Evolutionary conservation across 768 basidiomycete genomes (phyloP).

Genomic region (Nidularia pulvinata): DNA sequence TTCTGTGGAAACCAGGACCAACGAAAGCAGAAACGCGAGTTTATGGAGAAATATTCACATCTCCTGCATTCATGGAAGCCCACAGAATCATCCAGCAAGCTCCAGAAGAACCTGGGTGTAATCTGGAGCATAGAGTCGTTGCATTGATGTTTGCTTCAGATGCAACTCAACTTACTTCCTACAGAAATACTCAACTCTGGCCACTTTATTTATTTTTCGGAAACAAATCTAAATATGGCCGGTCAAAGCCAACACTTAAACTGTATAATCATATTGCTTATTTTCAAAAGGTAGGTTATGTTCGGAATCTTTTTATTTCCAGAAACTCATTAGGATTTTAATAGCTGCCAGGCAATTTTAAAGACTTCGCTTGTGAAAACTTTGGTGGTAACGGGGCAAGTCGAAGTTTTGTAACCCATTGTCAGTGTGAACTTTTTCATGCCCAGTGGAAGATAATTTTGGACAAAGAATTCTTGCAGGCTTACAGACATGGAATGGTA

Average conservation of each 20-base stretch:
- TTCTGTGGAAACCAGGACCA: too few relatives aligned
- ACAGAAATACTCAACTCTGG: constrained; percentile 33
- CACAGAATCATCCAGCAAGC: too few relatives aligned
- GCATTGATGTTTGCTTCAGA: constrained; percentile 14
- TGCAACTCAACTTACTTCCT: constrained; percentile 14
- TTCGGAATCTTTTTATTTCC: too few relatives aligned
- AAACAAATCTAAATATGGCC: constrained; percentile 36
- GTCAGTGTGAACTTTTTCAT: constrained; percentile 28
- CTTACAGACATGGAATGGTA: constrained; percentile 29
- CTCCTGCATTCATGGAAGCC: too few relatives aligned
- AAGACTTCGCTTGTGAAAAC: too few relatives aligned
- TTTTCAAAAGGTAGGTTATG: constrained; percentile 15
- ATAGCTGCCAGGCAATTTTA: too few relatives aligned
- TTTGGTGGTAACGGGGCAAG: constrained; percentile 8
- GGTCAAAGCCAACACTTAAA: constrained; percentile 18
- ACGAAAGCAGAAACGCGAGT: too few relatives aligned
- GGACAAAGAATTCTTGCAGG: constrained; percentile 26
- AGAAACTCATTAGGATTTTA: too few relatives aligned
- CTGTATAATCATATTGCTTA: constrained; percentile 38
- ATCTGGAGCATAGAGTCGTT: constrained; percentile 11
- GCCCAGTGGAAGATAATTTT: constrained; percentile 25
- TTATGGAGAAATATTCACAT: too few relatives aligned
- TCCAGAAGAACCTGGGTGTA: constrained; percentile 5
- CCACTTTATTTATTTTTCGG: constrained; percentile 38
- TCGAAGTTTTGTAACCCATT: constrained; percentile 23